Conservation (phyloP, 176 grass and related monocot genomes). For the Otatea glauca region DNA sequence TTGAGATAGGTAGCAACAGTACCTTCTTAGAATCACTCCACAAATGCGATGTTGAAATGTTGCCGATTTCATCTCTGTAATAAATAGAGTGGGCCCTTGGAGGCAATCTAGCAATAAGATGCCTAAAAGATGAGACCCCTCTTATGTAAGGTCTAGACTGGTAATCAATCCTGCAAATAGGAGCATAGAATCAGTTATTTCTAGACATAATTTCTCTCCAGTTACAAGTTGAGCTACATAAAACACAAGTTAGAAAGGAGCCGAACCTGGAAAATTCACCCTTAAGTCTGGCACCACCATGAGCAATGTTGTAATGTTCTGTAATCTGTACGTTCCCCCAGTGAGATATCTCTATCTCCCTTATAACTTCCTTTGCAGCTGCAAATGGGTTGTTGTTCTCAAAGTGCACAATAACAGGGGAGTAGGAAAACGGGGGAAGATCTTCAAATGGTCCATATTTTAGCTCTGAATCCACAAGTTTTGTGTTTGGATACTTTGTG, state of each 20-base stretch:
- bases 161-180: slow-evolving; percentile 80
- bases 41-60: slow-evolving; percentile 95
- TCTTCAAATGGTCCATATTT: slow-evolving; percentile 88
- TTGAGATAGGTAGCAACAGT: slow-evolving; percentile 32
- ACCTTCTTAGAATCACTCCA: slow-evolving; percentile 98
- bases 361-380: slow-evolving; percentile 82
- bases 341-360: slow-evolving; percentile 96
- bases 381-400: slow-evolving; percentile 98
- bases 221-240: slow-evolving; percentile 15
- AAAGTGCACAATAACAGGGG: slow-evolving; percentile 77
- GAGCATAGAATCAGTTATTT: slow-evolving; percentile 34
- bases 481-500: slow-evolving; percentile 76
- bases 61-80: slow-evolving; percentile 99
- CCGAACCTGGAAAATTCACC: slow-evolving; percentile 94
- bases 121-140: slow-evolving; percentile 88
- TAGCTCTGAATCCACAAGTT: slow-evolving; percentile 76
- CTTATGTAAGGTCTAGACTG: slow-evolving; percentile 78
- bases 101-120: slow-evolving; percentile 80
- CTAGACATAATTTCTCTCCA: neutral
- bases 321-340: slow-evolving; percentile 94
- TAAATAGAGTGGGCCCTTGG: slow-evolving; percentile 94
- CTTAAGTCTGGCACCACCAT: slow-evolving; percentile 90
- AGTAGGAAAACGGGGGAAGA: slow-evolving; percentile 75
- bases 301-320: slow-evolving; percentile 85
- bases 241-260: slow-evolving; percentile 26